Conservation (phyloP, 2,329 filamentous ascomycete species). For the Stachybotrys chartarum region DNA sequence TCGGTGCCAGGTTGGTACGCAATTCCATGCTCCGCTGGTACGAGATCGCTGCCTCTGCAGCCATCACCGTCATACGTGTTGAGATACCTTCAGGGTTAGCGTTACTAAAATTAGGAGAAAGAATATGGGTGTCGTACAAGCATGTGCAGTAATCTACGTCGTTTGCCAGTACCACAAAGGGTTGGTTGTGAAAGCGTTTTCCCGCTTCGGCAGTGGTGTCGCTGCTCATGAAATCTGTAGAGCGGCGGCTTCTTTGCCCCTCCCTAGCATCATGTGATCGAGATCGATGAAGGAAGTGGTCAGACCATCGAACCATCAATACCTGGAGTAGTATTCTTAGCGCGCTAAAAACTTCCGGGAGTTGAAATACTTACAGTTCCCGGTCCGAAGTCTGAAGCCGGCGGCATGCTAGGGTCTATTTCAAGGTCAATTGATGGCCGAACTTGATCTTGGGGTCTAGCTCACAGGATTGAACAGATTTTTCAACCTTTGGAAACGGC, state of each 20-base stretch:
- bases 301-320: neutral
- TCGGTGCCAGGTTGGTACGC: neutral
- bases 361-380: neutral
- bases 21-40: neutral
- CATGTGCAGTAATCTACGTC: neutral
- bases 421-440: too few relatives aligned
- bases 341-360: neutral
- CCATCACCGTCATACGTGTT: neutral
- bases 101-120: too few relatives aligned
- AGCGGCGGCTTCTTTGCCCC: neutral
- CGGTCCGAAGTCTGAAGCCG: neutral
- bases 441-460: too few relatives aligned
- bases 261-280: neutral
- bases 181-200: too few relatives aligned
- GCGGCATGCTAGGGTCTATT: too few relatives aligned
- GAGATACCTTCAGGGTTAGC: neutral
- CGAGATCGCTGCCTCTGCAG: neutral
- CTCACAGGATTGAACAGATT: too few relatives aligned
- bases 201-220: too few relatives aligned
- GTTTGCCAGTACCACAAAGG: neutral
- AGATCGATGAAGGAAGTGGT: neutral
- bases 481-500: too few relatives aligned
- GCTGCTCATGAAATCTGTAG: neutral
- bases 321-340: neutral
- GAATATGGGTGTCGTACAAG: neutral